A percentile compares a stretch with the other conserved stretches of the same genome.
Evolutionary conservation across 805 yeast genomes (phyloP).

Genomic region (Maudiozyma pseudohumilis): DNA sequence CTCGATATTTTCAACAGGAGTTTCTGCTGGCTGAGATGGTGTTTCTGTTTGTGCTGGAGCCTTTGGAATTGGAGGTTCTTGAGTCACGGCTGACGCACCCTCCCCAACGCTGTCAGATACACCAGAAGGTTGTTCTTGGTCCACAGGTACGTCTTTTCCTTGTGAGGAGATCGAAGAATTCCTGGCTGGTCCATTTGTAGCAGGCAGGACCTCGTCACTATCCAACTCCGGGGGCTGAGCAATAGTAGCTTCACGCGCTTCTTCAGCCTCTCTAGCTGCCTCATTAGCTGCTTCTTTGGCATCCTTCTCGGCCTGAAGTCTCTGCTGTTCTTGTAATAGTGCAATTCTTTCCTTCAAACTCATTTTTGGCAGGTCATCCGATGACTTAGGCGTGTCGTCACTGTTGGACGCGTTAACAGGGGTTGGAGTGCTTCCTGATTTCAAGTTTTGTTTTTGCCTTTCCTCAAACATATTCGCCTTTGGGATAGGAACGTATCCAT

Average conservation of each 20-base stretch:
- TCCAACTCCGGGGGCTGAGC: no score
- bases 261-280: not conserved
- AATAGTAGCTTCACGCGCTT: not conserved
- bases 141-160: not conserved
- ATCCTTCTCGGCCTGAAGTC: conserved; percentile 67
- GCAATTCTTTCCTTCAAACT: conserved; percentile 84
- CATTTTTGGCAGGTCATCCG: conserved; percentile 59
- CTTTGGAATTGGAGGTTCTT: not conserved
- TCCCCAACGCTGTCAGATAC: not conserved
- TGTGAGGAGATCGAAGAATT: not conserved
- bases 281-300: conserved; percentile 1
- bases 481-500: conserved; percentile 12
- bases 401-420: conserved; percentile 6
- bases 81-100: no score
- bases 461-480: conserved; percentile 5
- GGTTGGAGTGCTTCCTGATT: conserved; percentile 3
- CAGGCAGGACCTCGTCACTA: not conserved
- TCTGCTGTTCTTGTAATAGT: conserved; percentile 68
- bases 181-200: not conserved
- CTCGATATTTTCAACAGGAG: not conserved
- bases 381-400: conserved; percentile 14
- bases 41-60: not conserved
- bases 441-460: conserved; percentile 1
- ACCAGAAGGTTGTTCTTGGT: not conserved
- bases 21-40: not conserved